Evolutionary conservation across 176 grass and related monocot species (phyloP), one percentile per base, ranked within the genome.

Genomic region (Bothriochloa decipiens): DNA sequence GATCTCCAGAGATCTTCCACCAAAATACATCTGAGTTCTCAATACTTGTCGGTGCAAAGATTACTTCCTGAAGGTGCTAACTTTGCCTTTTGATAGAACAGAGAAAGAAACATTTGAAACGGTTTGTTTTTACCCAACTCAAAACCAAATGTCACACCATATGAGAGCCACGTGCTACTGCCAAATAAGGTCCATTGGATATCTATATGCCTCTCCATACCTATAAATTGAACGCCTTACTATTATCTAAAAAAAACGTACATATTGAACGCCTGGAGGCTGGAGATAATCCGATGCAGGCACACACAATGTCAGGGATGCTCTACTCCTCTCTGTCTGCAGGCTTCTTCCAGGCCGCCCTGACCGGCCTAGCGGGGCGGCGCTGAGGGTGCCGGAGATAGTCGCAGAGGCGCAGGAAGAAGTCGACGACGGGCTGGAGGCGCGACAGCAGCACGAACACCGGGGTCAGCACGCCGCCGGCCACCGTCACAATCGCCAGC

Each of bases 401-500:
- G 27, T 87, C 82, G 17, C 70, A 85, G 28, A 85, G 77, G 2
- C 63, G 71, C 0, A n/a, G 16, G 29, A 89, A 76, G 77, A 81
- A 85, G 32, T 76, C 71, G 17, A 81, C 71, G 2, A 89, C 71
- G 12, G 77, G 87, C 71, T 76, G 63, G 39, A 89, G 47, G 29
- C 77, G 82, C 40, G 70, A 76, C 8, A 85, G 50, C 49, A 85
- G 29, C 50, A 89, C 70, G 5, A 89, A 69, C 28, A 89, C 63
- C 11, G 63, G 87, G 5, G 60, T 52, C 0, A 89, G 77, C 63
- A 85, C 62, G 63, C 87, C 87, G 82, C 82, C 62, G 29, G 77
- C 47, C 22, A 89, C 82, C 28, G 87, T 89, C 82, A 85, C 55
- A 64, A 89, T 89, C 16, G 63, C 82, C 82, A 85, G 52, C 15